Base-by-base conservation (phyloP, 768 basidiomycete species). In the Naganishia onofrii region DNA sequence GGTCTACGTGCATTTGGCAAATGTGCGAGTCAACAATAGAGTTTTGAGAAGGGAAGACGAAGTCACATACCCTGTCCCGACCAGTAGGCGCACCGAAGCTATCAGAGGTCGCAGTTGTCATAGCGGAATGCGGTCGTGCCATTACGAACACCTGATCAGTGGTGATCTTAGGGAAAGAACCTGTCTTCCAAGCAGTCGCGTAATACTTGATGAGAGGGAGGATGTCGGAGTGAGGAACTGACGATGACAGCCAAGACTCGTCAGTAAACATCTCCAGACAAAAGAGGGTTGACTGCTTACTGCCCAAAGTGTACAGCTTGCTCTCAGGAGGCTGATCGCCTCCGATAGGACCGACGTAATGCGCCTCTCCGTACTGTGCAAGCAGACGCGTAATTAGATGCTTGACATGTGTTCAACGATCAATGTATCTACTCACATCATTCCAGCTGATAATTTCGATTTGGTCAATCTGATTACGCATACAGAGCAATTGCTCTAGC, bases 391-490 rank as follows among this genome's bases (percentile, higher is more conserved):
- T n/a, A 53, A 23, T 32, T n/a, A 42, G 32, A 3, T 46, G 9
- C 10, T 26, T 9, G 46, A 38, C 3, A 36, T 23, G 3, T 51
- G 2, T 0, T 17, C 29, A n/a, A 32, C 26, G 19, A 7, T 29
- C 17, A 23, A 51, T 15, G 7, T 10, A 19, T 13, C 13, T 17
- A 58, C 68, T 66, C 53, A 56, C 63, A 79, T 80, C 82, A 70
- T 82, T 82, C 82, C 82, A 82, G 29, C 79, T 78, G 68, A 81
- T 72, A 60, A 82, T 75, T 71, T 83, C 81, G 31, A 78, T 75
- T 2, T 80, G 71, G 66, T 80, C 79, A 23, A 83, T 53, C 69
- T 76, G 58, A 66, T 74, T 71, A 19, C 82, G 72, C 72, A 80
- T 74, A 9, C 69, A 70, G 42, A 82, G 73, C 29, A 83, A 66